Conservation (phyloP, 768 basidiomycete genomes). For the Strobilomyces echinocephalus region DNA sequence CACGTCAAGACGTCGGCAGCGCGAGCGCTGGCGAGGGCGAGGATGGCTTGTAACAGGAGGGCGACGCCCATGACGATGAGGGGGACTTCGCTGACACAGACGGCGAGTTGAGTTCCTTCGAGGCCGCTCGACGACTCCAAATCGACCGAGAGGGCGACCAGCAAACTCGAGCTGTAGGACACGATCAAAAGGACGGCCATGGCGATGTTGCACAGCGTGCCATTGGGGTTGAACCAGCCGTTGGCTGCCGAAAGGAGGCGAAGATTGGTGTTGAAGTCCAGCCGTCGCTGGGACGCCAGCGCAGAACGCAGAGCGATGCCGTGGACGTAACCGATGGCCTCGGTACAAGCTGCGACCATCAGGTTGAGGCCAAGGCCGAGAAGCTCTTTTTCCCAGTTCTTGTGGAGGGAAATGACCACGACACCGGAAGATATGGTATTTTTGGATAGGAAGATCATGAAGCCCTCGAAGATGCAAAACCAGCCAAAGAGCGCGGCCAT, state of each 20-base stretch:
- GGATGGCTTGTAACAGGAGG: constrained; percentile 20
- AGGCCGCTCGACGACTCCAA: constrained; percentile 14
- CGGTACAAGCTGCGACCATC: constrained; percentile 26
- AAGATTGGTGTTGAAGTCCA: constrained; percentile 29
- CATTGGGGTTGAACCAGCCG: constrained; percentile 21
- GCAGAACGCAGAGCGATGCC: constrained; percentile 25
- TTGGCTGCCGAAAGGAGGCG: constrained; percentile 23
- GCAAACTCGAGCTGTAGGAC: constrained; percentile 27
- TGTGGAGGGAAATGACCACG: constrained; percentile 15
- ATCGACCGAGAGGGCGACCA: constrained; percentile 18
- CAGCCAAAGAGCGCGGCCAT: constrained; percentile 19
- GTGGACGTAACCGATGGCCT: constrained; percentile 28
- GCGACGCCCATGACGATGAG: constrained; percentile 25
- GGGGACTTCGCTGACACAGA: constrained; percentile 25
- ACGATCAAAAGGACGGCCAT: constrained; percentile 28
- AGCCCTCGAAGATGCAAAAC: constrained; percentile 22
- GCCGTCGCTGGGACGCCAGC: constrained; percentile 21
- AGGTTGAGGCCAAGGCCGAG: constrained; percentile 25
- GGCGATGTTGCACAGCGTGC: constrained; percentile 16
- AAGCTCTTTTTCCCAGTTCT: constrained; percentile 15
- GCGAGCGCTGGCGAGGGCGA: constrained; percentile 22
- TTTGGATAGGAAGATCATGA: constrained; percentile 21
- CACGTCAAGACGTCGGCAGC: constrained; percentile 26
- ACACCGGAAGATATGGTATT: constrained; percentile 23
- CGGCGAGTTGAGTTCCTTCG: neutral